Percentiles rank a stretch among this genome's conserved stretches.
Evolutionary conservation across 495 filamentous ascomycete genomes (phyloP).

Genomic region (Xanthoparmelia taractica): DNA sequence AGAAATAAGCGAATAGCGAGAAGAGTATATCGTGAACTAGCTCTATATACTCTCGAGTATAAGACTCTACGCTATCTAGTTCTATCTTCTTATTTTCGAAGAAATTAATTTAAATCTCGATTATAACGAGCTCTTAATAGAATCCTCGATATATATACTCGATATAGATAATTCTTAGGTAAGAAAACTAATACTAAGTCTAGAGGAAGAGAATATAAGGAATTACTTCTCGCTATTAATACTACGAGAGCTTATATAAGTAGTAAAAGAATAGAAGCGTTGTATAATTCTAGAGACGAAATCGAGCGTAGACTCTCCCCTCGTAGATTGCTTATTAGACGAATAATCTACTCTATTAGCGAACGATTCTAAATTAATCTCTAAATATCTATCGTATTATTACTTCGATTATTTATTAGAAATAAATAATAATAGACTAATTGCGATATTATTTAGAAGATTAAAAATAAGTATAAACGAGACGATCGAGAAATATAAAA

Average conservation of each 20-base stretch:
- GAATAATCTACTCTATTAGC: background rate
- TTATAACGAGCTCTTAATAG: background rate
- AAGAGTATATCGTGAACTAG: background rate
- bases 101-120: background rate
- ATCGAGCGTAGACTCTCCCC: conserved; percentile 8
- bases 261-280: background rate
- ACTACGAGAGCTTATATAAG: conserved; percentile 9
- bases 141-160: background rate
- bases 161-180: conserved; percentile 12
- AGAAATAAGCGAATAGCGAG: background rate
- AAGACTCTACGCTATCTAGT: background rate
- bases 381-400: conserved; percentile 15
- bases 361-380: background rate
- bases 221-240: conserved; percentile 12
- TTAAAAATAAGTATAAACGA: conserved; percentile 28
- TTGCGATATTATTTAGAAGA: conserved; percentile 25
- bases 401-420: conserved; percentile 22
- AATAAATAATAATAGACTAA: conserved; percentile 18
- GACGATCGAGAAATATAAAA: conserved; percentile 39
- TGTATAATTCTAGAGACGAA: background rate
- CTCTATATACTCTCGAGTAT: background rate
- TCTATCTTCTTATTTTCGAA: background rate
- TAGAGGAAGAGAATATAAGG: conserved; percentile 19
- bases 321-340: background rate
- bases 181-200: conserved; percentile 13